Base-by-base conservation (phyloP, 352 stramenopile genomes). In the Phytophthora pseudosyringae region DNA sequence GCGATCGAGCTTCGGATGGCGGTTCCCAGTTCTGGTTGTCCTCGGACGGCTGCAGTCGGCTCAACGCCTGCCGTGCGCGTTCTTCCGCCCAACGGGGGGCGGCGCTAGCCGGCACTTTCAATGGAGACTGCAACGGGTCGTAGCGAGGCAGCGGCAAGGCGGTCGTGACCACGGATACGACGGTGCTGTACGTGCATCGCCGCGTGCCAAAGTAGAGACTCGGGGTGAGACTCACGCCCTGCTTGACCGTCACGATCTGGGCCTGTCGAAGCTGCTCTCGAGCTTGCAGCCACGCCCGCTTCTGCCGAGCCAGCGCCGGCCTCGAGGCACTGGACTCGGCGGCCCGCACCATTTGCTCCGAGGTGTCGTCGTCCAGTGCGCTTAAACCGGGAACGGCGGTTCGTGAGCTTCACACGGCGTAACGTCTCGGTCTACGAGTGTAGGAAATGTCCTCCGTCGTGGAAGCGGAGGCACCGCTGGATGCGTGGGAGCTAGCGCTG, bases 131-230 rank as follows among this genome's bases (percentile, higher is more conserved):
- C 13, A 65, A 25, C 6, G 66, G 66, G 31, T 70, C 63, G 10
- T 75, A 73, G 15, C 67, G 55, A 11, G 72, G 66, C 13, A 86
- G 48, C 11, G 71, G 67, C 25, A 57, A 29, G 28, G 75, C 69
- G 0, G 83, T 92, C 3, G 83, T 92, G 38, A 90, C 78, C 26
- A 90, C 76, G 9, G 78, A 88, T 15, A 90, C 67, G 61, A 92
- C 78, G 25, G 86, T 83, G 70, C 80, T 90, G 69, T 91, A 90
- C 3, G 83, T 92, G 46, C 76, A 89, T 28, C 83, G 76, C 11
- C 83, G 69, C 7, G 83, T 90, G 31, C 83, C 78, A 50, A 92
- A 92, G 75, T 92, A 92, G 28, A 92, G 66, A 57, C 71, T 80
- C 25, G 83, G 80, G 12, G 80, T 79, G 43, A 83, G 50, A 16